Base-by-base conservation (phyloP, 2,329 filamentous ascomycete genomes). In the Exophiala phaeomuriformis region DNA sequence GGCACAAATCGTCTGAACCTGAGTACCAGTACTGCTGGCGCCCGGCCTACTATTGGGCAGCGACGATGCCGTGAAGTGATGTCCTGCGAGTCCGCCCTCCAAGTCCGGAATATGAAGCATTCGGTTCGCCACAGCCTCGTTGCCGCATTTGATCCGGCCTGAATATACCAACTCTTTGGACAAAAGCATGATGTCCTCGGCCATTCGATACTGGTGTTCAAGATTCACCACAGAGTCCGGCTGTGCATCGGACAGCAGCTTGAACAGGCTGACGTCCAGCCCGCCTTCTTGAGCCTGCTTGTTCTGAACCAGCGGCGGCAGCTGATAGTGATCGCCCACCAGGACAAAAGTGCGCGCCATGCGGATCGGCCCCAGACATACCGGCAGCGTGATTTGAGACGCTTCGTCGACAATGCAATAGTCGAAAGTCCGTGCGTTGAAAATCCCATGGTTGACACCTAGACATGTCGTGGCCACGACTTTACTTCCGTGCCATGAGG, bases 391-490 rank as follows among this genome's bases (percentile, higher is more conserved):
- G 66, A 98, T 97, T 65, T 98, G 93, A 1, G 90, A 96, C 0
- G 93, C 93, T 70, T 98, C 93, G 61, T 98, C 93, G 3, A 98
- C 91, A 58, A 98, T 97, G 66, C 93, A 98, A 67, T 96, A 97
- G 70, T 98, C 93, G 63, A 98, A 98, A 0, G 85, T 83, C 3
- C 93, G 85, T 65, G 91, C 86, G 52, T 81, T 85, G 71, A 98
- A 97, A 5, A 98, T 74, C 2, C 84, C 79, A 67, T 98, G 93
- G 62, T 86, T 91, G 66, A 96, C 88, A 2, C 90, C 89, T 29
- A 98, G 78, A 66, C 93, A 98, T 0, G 93, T 97, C 0, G 93
- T 96, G 3, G 91, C 93, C 2, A 98, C 93, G 30, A 98, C 84
- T 1, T 87, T 87, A 1, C 87, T 88, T 46, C 85, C 83, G 66